phyloP scores from a whole-genome alignment of 805 yeast genomes.

The Yamadazyma insecticola region DNA sequence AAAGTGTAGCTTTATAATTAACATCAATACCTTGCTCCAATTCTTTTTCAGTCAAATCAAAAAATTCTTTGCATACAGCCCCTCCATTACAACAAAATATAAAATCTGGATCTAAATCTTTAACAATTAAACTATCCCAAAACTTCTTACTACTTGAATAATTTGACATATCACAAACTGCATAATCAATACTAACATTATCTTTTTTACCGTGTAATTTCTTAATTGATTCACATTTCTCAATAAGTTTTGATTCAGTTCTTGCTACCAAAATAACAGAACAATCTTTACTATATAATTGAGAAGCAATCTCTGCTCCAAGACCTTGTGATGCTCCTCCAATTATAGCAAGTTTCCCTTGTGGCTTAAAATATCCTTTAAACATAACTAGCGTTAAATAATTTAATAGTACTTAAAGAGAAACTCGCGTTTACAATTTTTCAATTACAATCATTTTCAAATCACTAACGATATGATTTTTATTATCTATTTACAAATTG shows the following conservation, averaged over 20 bases:
- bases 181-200: slow-evolving; percentile 29
- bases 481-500: too few species aligned
- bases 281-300: slow-evolving; percentile 51
- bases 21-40: slow-evolving; percentile 57
- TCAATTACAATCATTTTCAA: too few species aligned
- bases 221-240: slow-evolving; percentile 38
- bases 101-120: slow-evolving; percentile 56
- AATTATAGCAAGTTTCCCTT: slow-evolving; percentile 59
- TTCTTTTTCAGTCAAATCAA: slow-evolving; percentile 57
- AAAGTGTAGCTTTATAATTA: slow-evolving; percentile 72
- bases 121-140: slow-evolving; percentile 29
- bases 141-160: slow-evolving; percentile 46
- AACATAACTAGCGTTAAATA: too few species aligned
- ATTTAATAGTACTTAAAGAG: too few species aligned
- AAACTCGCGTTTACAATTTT: too few species aligned
- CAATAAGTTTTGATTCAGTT: slow-evolving; percentile 57
- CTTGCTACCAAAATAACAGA: slow-evolving; percentile 75
- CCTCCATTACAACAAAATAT: slow-evolving; percentile 87
- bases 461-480: too few species aligned
- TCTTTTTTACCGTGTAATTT: slow-evolving; percentile 16
- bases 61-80: slow-evolving; percentile 72
- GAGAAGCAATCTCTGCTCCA: slow-evolving; percentile 72
- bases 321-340: slow-evolving; percentile 95
- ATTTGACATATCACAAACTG: slow-evolving; percentile 61
- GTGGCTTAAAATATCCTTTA: slow-evolving; percentile 23